Evolutionary conservation across 2,329 filamentous ascomycete genomes (phyloP).

Genomic region (Lasiodiplodia theobromae): DNA sequence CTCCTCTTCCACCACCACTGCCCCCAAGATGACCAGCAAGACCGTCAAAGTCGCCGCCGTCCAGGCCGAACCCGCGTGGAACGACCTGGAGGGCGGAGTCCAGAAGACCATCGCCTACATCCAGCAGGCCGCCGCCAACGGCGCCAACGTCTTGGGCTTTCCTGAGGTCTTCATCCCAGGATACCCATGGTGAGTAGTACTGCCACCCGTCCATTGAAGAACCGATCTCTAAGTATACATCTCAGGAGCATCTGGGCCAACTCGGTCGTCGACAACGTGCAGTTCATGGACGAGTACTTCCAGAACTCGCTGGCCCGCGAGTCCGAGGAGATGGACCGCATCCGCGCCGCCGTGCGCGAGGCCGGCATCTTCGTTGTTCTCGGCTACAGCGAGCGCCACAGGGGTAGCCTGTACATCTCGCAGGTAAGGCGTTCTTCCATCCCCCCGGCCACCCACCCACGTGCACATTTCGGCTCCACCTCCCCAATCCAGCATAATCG

Average conservation of each 20-base stretch:
- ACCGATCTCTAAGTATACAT: not conserved
- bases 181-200: conserved; percentile 58
- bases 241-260: conserved; percentile 30
- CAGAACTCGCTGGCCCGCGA: conserved; percentile 52
- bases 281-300: conserved; percentile 51
- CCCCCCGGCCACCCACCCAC: no score
- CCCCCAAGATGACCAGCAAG: not conserved
- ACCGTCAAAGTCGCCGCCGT: conserved; percentile 56
- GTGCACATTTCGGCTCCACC: no score
- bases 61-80: conserved; percentile 67
- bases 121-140: conserved; percentile 60
- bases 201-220: no score
- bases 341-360: conserved; percentile 45
- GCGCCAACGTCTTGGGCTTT: conserved; percentile 61
- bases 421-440: conserved; percentile 36
- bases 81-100: conserved; percentile 63
- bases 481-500: not conserved
- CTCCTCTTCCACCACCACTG: not conserved
- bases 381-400: conserved; percentile 50
- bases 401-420: conserved; percentile 49
- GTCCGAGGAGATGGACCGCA: conserved; percentile 53
- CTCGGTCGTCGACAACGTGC: conserved; percentile 51
- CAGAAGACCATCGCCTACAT: conserved; percentile 66
- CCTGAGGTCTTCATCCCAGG: conserved; percentile 58
- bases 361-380: conserved; percentile 47